Evolutionary conservation across 768 basidiomycete species (phyloP), one percentile per base, ranked within the genome.

Genomic region (Wakefieldia striispora): DNA sequence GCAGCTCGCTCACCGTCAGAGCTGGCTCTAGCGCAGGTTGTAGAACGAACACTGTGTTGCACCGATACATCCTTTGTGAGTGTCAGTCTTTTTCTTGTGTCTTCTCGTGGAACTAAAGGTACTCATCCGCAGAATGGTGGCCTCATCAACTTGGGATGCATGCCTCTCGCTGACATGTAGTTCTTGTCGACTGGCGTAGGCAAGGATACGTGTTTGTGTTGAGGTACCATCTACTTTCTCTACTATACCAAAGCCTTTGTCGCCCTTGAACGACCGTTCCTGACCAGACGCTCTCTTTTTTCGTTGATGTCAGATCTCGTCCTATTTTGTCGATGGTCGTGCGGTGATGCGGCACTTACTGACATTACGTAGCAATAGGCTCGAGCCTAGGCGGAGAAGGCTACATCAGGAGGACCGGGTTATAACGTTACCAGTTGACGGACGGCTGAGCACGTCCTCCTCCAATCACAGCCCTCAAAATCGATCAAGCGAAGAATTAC

Each of bases 61-160:
- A 53, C 51, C 46, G 37, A 53, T 8, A 49, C 61, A 12, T 33
- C 39, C 8, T 53, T 33, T 45, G 63, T 65, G 23, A 23, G 61
- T 35, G 16, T 16, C 29, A 26, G 14, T 47, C 31, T 17, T 19
- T 17, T 16, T 11, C 10, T 20, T 17, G 8, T 3, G 10, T 20
- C 2, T 24, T 7, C 12, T 24, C 26, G 16, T 4, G 1, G 4
- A 5, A 10, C 21, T 39, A 10, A n/a, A 39, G 29, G 4, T n/a
- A 20, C 14, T 24, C 2, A 1, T 19, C 14, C 16, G 17, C 37
- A 36, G 39, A 33, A 68, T 56, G 40, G 44, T 6, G 66, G 66
- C 41, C 23, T 68, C 40, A 37, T 68, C 26, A 66, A 66, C 40
- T 23, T 66, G 40, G 59, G 59, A 43, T 66, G 66, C 36, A 51